phyloP scores from a whole-genome alignment of 2,329 filamentous ascomycete species.

The Cephalotrichum gorgonifer region DNA sequence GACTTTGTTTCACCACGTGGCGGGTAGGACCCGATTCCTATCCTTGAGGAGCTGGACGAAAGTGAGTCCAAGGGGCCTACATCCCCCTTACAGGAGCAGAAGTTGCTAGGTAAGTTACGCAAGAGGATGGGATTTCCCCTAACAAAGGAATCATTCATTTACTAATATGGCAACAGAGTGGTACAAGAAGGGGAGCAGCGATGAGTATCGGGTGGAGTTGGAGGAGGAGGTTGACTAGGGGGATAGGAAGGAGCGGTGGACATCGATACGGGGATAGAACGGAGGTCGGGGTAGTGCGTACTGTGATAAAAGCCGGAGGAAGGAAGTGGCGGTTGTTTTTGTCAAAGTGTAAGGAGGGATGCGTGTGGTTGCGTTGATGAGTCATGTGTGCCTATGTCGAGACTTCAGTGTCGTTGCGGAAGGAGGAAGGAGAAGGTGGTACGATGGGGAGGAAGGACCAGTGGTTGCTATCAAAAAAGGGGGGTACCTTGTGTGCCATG shows the following conservation, averaged over 20 bases:
- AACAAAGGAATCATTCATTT: neutral
- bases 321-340: neutral
- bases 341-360: neutral
- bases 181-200: neutral
- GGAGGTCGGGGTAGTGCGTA: too few species aligned
- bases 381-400: neutral
- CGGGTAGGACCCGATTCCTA: conserved; percentile 3
- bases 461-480: neutral
- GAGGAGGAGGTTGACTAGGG: neutral
- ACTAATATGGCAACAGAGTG: neutral
- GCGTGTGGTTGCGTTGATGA: neutral
- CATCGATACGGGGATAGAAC: too few species aligned
- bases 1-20: neutral
- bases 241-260: neutral
- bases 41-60: conserved; percentile 1
- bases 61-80: neutral
- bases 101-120: neutral
- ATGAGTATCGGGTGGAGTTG: neutral
- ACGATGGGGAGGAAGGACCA: neutral
- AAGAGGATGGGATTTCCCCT: neutral
- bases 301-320: neutral
- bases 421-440: neutral
- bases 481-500: neutral
- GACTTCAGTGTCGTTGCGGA: neutral
- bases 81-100: neutral